Evolutionary conservation across 495 filamentous ascomycete species (phyloP), one percentile per base, ranked within the genome.

Genomic region (Aspergillus campestris): DNA sequence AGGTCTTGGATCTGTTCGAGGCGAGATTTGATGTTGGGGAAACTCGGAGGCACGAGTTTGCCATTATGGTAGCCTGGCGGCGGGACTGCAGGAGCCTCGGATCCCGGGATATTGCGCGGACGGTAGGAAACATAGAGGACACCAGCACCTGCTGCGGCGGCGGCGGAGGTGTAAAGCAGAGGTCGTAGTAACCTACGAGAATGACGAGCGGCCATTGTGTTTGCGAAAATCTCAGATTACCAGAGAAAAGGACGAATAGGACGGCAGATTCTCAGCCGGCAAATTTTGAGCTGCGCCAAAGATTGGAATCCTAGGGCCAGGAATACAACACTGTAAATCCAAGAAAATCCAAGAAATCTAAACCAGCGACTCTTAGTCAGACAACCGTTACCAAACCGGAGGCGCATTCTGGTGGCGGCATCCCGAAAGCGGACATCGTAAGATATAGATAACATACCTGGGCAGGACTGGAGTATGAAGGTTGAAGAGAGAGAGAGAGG

Each of bases 41-140:
- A 95, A 33, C 81, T 79, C 1, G 89, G 88, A 6, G 89, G 85
- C 11, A 78, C 77, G 52, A 91, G 84, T 31, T 80, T 79, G 47
- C 89, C 89, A 47, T 82, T 84, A 51, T 79, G 81, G 58, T 86
- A 90, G 37, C 84, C 83, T 5, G 87, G 88, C 13, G 88, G 87
- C 14, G 86, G 84, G 11, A 92, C 88, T 9, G 78, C 80, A 1
- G 87, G 81, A 27, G 81, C 81, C 55, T 92, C 85, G 47, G 78
- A 80, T 40, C 89, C 89, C 33, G 88, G 88, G 38, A 94, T 88
- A 60, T 91, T 86, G 50, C 84, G 79, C 8, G 89, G 89, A 38
- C 88, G 83, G 61, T 92, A 90, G 34, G 81, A 72, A 49, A 86
- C 80, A 59, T 90, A 89, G 40, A 94, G 72, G 34, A 79, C 69